Conservation (phyloP, 1,284 basidiomycete genomes). For the Bondarzewia mesenterica region DNA sequence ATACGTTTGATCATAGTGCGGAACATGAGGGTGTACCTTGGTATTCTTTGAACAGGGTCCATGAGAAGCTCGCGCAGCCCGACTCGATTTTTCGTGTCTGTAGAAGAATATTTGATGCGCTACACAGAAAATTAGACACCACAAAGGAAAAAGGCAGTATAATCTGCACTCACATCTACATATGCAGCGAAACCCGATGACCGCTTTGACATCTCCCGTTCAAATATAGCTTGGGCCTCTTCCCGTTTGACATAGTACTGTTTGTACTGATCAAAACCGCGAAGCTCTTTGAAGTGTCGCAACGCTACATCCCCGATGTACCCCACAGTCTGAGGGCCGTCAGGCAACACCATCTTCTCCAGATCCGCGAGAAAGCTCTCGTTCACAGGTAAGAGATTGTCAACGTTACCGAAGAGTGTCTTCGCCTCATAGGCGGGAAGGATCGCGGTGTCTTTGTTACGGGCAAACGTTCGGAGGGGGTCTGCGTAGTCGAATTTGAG, state of each 20-base stretch:
- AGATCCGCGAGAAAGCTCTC: constrained; percentile 82
- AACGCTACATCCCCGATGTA: constrained; percentile 82
- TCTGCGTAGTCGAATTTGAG: constrained; percentile 84
- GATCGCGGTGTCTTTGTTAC: constrained; percentile 78
- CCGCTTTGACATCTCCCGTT: constrained; percentile 73
- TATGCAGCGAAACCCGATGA: constrained; percentile 73
- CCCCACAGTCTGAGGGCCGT: constrained; percentile 48
- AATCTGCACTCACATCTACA: constrained; percentile 60
- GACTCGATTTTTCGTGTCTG: constrained; percentile 76
- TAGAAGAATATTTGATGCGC: constrained; percentile 85
- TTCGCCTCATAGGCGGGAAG: constrained; percentile 88
- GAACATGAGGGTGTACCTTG: constrained; percentile 91
- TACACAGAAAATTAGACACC: constrained; percentile 22
- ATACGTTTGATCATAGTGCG: constrained; percentile 87
- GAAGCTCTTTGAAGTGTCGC: constrained; percentile 74
- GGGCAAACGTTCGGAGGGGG: constrained; percentile 80
- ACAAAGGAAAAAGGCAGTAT: constrained; percentile 11
- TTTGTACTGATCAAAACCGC: constrained; percentile 85
- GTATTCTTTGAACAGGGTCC: constrained; percentile 99
- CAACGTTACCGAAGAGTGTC: constrained; percentile 89
- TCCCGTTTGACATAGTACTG: constrained; percentile 90
- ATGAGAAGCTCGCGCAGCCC: constrained; percentile 93
- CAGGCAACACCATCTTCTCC: constrained; percentile 62
- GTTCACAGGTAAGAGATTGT: constrained; percentile 82
- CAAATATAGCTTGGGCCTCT: constrained; percentile 87